phyloP scores from a whole-genome alignment of 2,329 filamentous ascomycete genomes.

The Arthrobotrys entomopaga region DNA sequence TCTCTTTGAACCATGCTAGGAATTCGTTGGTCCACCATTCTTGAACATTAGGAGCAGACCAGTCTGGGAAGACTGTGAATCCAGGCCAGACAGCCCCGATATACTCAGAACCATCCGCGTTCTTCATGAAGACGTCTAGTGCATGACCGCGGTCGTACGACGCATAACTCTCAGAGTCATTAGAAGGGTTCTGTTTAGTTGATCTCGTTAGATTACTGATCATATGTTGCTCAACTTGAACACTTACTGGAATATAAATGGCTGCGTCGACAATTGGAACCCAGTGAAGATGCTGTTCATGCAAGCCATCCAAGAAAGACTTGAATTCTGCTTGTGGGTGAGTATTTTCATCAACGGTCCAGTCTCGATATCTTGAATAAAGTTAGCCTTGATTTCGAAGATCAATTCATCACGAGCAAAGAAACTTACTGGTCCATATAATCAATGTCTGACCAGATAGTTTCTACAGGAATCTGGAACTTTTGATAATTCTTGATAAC shows the following conservation, averaged over 20 bases:
- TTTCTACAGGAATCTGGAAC: slow-evolving; percentile 74
- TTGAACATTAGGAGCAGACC: slow-evolving; percentile 75
- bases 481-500: slow-evolving; percentile 74
- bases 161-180: slow-evolving; percentile 67
- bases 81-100: slow-evolving; percentile 81
- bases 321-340: slow-evolving; percentile 71
- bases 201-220: too few relatives aligned
- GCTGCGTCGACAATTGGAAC: slow-evolving; percentile 82
- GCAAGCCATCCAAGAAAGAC: slow-evolving; percentile 74
- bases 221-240: not conserved
- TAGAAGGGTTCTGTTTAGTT: slow-evolving; percentile 23
- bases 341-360: slow-evolving; percentile 73
- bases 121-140: slow-evolving; percentile 68
- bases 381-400: not conserved
- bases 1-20: slow-evolving; percentile 70
- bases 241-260: slow-evolving; percentile 59
- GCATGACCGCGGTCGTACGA: slow-evolving; percentile 72
- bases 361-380: slow-evolving; percentile 65
- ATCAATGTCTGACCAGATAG: slow-evolving; percentile 79
- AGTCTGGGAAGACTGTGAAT: slow-evolving; percentile 77
- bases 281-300: slow-evolving; percentile 74
- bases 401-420: not conserved
- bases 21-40: slow-evolving; percentile 78
- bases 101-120: slow-evolving; percentile 68
- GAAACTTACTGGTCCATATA: slow-evolving; percentile 69